Conservation (phyloP, 2,329 filamentous ascomycete genomes). For the Penicillium thymicola region DNA sequence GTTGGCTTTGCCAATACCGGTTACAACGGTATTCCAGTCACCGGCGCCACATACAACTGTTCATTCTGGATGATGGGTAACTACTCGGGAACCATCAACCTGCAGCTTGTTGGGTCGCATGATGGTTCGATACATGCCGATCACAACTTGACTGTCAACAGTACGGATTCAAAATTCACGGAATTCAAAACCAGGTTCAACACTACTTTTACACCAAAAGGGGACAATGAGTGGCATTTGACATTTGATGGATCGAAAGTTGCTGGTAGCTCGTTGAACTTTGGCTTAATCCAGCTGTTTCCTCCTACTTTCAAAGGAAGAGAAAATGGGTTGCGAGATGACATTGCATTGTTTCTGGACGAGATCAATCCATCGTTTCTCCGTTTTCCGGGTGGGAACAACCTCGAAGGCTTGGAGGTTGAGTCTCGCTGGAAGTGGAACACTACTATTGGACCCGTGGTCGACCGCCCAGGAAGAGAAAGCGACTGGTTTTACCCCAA, state of each 20-base stretch:
- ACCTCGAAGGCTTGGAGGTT: constrained; percentile 44
- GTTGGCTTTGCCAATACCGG: constrained; percentile 48
- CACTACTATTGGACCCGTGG: constrained; percentile 41
- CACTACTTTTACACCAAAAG: constrained; percentile 20
- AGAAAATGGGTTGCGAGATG: constrained; percentile 55
- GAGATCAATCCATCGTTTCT: constrained; percentile 57
- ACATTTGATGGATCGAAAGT: constrained; percentile 25
- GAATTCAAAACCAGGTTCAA: constrained; percentile 24
- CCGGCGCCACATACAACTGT: constrained; percentile 24
- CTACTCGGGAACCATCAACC: constrained; percentile 25
- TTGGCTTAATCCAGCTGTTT: constrained; percentile 28
- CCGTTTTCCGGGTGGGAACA: constrained; percentile 64
- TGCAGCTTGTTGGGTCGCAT: constrained; percentile 26
- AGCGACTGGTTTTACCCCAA: constrained; percentile 60
- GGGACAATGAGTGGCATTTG: constrained; percentile 30
- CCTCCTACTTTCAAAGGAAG: constrained; percentile 28
- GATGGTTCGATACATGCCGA: constrained; percentile 26
- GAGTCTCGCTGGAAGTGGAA: constrained; percentile 42
- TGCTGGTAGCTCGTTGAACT: constrained; percentile 21
- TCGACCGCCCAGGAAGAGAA: constrained; percentile 52
- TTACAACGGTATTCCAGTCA: constrained; percentile 31
- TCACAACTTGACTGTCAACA: constrained; percentile 28
- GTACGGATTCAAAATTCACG: constrained; percentile 17
- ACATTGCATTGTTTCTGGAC: constrained; percentile 54
- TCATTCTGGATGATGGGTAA: constrained; percentile 34